phyloP scores from a whole-genome alignment of 1,139 yeast species.

The Suhomyces bolitotheri region DNA sequence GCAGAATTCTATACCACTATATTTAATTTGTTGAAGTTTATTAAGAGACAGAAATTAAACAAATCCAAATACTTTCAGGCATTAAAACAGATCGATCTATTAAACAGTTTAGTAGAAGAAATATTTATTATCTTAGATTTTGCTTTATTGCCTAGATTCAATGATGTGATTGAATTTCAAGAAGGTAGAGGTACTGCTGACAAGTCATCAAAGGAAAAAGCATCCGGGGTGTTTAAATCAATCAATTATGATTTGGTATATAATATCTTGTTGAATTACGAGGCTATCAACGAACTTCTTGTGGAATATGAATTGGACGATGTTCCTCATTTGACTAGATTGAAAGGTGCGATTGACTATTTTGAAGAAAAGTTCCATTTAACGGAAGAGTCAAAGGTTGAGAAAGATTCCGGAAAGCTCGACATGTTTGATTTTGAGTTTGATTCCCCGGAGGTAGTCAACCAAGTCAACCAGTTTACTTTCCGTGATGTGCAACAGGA shows the following conservation, averaged over 20 bases:
- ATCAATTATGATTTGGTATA: slow-evolving; percentile 31
- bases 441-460: slow-evolving; percentile 32
- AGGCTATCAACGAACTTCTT: slow-evolving; percentile 20
- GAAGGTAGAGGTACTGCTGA: slow-evolving; percentile 9
- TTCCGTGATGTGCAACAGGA: slow-evolving; percentile 4
- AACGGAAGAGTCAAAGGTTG: slow-evolving; percentile 22
- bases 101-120: slow-evolving; percentile 29
- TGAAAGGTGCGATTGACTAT: slow-evolving; percentile 24
- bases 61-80: slow-evolving; percentile 21
- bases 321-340: slow-evolving; percentile 15
- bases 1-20: slow-evolving; percentile 30
- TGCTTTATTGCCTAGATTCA: slow-evolving; percentile 19
- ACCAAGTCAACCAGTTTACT: slow-evolving; percentile 23
- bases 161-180: slow-evolving; percentile 16
- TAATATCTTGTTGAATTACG: slow-evolving; percentile 34
- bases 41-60: slow-evolving; percentile 22
- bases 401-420: slow-evolving; percentile 15
- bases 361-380: slow-evolving; percentile 21
- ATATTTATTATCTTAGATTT: slow-evolving; percentile 27
- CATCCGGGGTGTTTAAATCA: slow-evolving; percentile 17
- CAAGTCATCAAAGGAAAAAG: slow-evolving; percentile 9
- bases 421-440: slow-evolving; percentile 29
- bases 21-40: slow-evolving; percentile 28
- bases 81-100: slow-evolving; percentile 13
- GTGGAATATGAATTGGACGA: slow-evolving; percentile 10